Conservation (phyloP, 1,139 yeast genomes). For the Casaregolazyma lundiana region DNA sequence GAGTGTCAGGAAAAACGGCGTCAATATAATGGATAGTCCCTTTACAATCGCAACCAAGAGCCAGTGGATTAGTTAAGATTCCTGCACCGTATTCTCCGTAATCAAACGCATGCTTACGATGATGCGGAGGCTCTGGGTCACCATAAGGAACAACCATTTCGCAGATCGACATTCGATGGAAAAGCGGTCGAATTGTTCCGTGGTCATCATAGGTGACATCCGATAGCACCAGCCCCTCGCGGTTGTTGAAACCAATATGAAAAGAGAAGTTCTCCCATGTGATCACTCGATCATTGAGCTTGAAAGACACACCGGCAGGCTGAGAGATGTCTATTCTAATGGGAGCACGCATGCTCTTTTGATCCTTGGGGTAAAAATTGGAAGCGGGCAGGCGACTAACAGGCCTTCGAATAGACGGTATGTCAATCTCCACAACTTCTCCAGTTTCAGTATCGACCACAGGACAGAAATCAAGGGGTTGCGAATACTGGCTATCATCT, state of each 20-base stretch:
- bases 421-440: constrained; percentile 67
- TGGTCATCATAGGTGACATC: constrained; percentile 67
- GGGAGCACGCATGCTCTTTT: constrained; percentile 12
- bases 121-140: constrained; percentile 72
- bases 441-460: constrained; percentile 68
- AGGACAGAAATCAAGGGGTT: constrained; percentile 79
- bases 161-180: constrained; percentile 71
- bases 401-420: constrained; percentile 63
- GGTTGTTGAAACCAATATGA: constrained; percentile 78
- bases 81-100: constrained; percentile 89
- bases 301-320: constrained; percentile 78
- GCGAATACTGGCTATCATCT: constrained; percentile 76
- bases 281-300: constrained; percentile 62
- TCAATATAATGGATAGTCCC: constrained; percentile 79
- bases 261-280: constrained; percentile 72
- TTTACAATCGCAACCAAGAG: constrained; percentile 79
- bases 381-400: constrained; percentile 15
- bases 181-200: constrained; percentile 33
- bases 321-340: constrained; percentile 45
- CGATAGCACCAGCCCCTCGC: constrained; percentile 78
- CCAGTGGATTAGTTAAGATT: constrained; percentile 71
- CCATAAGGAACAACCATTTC: constrained; percentile 89
- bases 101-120: constrained; percentile 80
- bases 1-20: constrained; percentile 62
- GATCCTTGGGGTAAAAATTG: constrained; percentile 18